Percentiles rank a stretch among this genome's conserved stretches.
These are phyloP conservation scores for Salix caprea DNA, from an alignment of 345 rosid genomes.

Conservation along the genomic window DNA sequence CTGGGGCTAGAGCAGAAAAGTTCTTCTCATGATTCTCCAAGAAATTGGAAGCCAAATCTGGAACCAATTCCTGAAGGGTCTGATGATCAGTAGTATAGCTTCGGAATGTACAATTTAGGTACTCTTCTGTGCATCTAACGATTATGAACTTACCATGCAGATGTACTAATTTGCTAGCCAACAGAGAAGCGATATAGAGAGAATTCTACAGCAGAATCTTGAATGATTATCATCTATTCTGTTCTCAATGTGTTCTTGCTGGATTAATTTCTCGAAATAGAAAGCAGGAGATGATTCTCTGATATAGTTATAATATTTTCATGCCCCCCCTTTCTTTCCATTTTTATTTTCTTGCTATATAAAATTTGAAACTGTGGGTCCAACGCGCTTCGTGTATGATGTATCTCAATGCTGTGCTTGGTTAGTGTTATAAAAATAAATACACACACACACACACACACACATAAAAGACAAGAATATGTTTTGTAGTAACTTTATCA, in stretches of 20 bases:
- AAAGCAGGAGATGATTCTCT: not conserved
- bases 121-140: too few species aligned
- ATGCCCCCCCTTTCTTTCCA: not conserved
- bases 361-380: not conserved
- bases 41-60: slow-evolving; percentile 44
- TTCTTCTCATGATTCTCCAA: slow-evolving; percentile 14
- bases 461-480: too few species aligned
- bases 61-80: slow-evolving; percentile 44
- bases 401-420: too few species aligned
- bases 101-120: not conserved
- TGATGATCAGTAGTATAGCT: slow-evolving; percentile 19
- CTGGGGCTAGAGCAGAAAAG: slow-evolving; percentile 9
- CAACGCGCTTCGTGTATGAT: too few species aligned
- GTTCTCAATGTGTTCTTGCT: not conserved
- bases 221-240: not conserved
- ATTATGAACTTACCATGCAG: not conserved
- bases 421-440: too few species aligned
- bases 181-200: not conserved
- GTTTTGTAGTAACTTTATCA: too few species aligned
- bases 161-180: not conserved
- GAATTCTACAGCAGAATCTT: not conserved
- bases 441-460: too few species aligned
- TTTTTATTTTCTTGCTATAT: not conserved
- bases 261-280: not conserved
- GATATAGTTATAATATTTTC: not conserved